Conservation (phyloP, 768 basidiomycete species). For the Piloderma croceum region DNA sequence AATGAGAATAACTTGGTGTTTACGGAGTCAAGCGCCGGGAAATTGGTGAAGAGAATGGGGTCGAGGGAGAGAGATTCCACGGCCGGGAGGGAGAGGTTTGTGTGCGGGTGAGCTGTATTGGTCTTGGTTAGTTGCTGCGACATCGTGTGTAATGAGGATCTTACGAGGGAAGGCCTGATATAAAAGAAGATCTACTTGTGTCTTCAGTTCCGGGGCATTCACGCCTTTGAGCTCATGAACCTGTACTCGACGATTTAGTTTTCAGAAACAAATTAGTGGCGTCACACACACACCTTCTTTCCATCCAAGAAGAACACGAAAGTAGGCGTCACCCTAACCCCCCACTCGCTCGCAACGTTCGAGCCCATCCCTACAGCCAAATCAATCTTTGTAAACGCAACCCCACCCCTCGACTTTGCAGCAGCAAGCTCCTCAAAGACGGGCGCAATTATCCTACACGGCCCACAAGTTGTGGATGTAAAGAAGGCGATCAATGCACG, state of each 20-base stretch:
- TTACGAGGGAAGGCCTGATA: conserved; percentile 77
- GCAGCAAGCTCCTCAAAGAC: conserved; percentile 73
- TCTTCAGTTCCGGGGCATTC: conserved; percentile 59
- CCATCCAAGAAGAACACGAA: conserved; percentile 85
- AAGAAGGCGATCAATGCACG: conserved; percentile 77
- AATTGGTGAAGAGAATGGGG: conserved; percentile 71
- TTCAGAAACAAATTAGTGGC: background rate
- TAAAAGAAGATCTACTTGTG: conserved; percentile 69
- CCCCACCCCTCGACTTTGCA: conserved; percentile 48
- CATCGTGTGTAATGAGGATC: conserved; percentile 23
- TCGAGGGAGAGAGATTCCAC: conserved; percentile 59
- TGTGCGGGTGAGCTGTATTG: conserved; percentile 68
- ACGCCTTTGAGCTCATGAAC: conserved; percentile 68
- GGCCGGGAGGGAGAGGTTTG: conserved; percentile 50
- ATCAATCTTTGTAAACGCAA: conserved; percentile 84
- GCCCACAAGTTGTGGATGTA: conserved; percentile 68
- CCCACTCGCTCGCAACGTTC: conserved; percentile 55
- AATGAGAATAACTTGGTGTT: conserved; percentile 55
- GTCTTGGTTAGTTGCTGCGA: conserved; percentile 1
- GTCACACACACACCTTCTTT: conserved; percentile 44
- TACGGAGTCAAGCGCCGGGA: conserved; percentile 64
- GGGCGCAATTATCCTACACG: conserved; percentile 81
- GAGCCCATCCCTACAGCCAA: conserved; percentile 61
- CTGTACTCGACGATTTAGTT: conserved; percentile 30
- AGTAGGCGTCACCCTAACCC: conserved; percentile 76